phyloP scores from a whole-genome alignment of 495 filamentous ascomycete genomes.

The Choiromyces venosus region DNA sequence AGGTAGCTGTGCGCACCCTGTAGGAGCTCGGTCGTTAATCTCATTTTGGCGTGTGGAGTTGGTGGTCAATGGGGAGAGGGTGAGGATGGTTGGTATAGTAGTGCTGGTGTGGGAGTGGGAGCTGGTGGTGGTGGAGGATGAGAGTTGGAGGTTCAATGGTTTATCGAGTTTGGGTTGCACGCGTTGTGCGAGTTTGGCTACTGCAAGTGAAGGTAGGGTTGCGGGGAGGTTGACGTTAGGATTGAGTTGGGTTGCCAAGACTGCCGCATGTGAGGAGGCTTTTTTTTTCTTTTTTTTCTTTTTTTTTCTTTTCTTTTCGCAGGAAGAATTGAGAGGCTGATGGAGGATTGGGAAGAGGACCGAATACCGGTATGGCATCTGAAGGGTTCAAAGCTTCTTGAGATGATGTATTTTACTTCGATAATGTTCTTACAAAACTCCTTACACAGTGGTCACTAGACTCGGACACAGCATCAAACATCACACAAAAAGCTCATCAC shows the following conservation, averaged over 20 bases:
- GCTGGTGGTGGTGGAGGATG: constrained; percentile 57
- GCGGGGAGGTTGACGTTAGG: not conserved
- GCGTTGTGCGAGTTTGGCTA: not conserved
- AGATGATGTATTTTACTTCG: not conserved
- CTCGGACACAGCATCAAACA: not conserved
- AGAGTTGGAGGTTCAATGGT: not conserved
- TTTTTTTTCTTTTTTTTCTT: not conserved
- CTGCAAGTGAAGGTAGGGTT: too few relatives aligned
- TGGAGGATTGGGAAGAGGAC: not conserved
- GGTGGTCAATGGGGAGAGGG: not conserved
- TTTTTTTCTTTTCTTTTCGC: not conserved
- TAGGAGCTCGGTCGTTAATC: constrained; percentile 91
- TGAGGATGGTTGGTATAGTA: not conserved
- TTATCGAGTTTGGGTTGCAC: not conserved
- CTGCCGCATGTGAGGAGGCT: not conserved
- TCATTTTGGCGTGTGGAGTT: constrained; percentile 54
- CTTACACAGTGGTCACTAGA: not conserved
- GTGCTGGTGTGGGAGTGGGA: not conserved
- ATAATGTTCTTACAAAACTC: not conserved
- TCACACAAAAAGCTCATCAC: not conserved
- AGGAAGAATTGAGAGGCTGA: not conserved
- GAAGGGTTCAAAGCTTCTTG: not conserved
- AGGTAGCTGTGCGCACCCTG: constrained; percentile 89
- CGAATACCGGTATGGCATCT: not conserved
- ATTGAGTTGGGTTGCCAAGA: constrained; percentile 24